A percentile compares a stretch with the other conserved stretches of the same genome.
phyloP scores from a whole-genome alignment of 23 red algal genomes.

The Gracilariopsis chorda region DNA sequence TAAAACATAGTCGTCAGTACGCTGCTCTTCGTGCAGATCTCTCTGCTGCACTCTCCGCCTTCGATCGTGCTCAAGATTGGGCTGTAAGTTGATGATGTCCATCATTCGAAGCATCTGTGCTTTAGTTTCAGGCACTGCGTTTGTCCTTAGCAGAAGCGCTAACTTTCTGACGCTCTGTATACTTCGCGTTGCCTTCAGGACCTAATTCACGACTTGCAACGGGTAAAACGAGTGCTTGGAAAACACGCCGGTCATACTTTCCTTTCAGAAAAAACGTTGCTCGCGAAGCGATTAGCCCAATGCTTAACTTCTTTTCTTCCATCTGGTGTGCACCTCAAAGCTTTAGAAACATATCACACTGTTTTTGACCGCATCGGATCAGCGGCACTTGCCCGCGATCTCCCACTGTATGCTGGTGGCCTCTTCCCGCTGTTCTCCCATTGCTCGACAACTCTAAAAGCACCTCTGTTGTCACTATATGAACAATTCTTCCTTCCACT shows the following conservation, averaged over 20 bases:
- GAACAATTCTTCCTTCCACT: constrained; percentile 71
- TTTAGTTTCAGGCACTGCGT: no score
- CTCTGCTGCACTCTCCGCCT: constrained; percentile 70
- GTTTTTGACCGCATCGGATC: constrained; percentile 84
- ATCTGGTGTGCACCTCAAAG: constrained; percentile 89
- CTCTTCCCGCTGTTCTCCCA: constrained; percentile 89
- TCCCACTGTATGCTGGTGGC: constrained; percentile 75
- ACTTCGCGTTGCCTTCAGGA: no score
- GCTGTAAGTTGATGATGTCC: constrained; percentile 45
- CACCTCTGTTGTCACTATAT: constrained; percentile 71
- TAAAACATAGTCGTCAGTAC: constrained; percentile 45
- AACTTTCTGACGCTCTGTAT: no score
- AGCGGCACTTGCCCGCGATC: constrained; percentile 47
- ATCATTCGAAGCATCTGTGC: no score
- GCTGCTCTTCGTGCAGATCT: constrained; percentile 86
- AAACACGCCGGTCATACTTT: constrained; percentile 64
- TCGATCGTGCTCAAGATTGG: constrained; percentile 95
- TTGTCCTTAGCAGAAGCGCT: no score
- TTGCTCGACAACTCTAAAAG: constrained; percentile 72
- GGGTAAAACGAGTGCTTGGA: constrained; percentile 69
- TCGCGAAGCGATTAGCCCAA: constrained; percentile 87
- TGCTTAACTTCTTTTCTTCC: constrained; percentile 84
- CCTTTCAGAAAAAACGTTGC: constrained; percentile 77
- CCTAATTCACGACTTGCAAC: constrained; percentile 79
- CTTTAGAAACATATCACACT: constrained; percentile 80